Evolutionary conservation across 108 stramenopile genomes (phyloP).

Genomic region (Parietichytrium sp.): DNA sequence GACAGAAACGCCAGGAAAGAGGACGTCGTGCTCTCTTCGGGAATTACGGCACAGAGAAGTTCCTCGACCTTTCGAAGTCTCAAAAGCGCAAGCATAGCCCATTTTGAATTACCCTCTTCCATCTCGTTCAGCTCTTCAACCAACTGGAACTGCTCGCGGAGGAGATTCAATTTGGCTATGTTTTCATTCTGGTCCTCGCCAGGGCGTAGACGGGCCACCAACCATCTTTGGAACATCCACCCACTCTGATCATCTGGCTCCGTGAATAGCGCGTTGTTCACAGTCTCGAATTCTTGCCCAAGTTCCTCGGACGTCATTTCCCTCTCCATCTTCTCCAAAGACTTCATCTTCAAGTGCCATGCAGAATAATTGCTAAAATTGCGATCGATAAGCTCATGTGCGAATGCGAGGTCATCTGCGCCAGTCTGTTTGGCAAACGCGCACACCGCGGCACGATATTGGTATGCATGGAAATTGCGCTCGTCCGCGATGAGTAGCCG

Average conservation of each 20-base stretch:
- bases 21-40: background rate
- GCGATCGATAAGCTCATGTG: constrained; percentile 73
- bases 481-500: constrained; percentile 80
- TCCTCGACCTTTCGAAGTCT: background rate
- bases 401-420: constrained; percentile 73
- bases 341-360: constrained; percentile 86
- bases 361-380: constrained; percentile 97
- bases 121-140: background rate
- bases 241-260: constrained; percentile 95
- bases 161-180: background rate
- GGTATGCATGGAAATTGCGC: constrained; percentile 98
- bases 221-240: constrained; percentile 86
- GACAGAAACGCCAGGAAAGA: background rate
- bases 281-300: constrained; percentile 43
- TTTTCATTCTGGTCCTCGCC: background rate
- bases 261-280: constrained; percentile 81
- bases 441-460: constrained; percentile 85
- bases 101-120: background rate
- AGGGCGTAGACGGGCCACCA: background rate
- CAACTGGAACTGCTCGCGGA: background rate
- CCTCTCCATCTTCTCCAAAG: constrained; percentile 49
- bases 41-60: background rate
- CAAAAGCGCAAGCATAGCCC: background rate
- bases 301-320: constrained; percentile 24
- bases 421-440: constrained; percentile 49